Conservation (phyloP, 1,139 yeast species). For the Debaryomyces subglobosus region DNA sequence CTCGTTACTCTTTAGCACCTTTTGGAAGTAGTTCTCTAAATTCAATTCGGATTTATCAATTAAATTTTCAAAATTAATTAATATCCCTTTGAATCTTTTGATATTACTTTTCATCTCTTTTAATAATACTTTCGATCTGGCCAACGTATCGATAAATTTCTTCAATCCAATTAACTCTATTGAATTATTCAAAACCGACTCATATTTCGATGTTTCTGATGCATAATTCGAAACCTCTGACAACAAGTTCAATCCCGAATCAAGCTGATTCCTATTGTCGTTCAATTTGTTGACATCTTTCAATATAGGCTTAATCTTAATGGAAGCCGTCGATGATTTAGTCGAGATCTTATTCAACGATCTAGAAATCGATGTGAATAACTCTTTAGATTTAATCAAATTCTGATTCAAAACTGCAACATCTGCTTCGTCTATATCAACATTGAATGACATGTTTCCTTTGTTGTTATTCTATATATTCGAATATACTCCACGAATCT, state of each 20-base stretch:
- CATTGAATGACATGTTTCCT: slow-evolving; percentile 22
- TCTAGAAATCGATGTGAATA: slow-evolving; percentile 58
- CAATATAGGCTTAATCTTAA: slow-evolving; percentile 71
- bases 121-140: slow-evolving; percentile 35
- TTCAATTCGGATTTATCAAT: slow-evolving; percentile 51
- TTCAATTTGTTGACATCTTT: slow-evolving; percentile 62
- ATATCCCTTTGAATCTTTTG: slow-evolving; percentile 52
- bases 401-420: slow-evolving; percentile 81
- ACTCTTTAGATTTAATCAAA: slow-evolving; percentile 56
- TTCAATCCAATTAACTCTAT: slow-evolving; percentile 43
- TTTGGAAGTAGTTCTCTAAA: slow-evolving; percentile 37
- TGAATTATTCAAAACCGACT: slow-evolving; percentile 41
- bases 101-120: slow-evolving; percentile 41
- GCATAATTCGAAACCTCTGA: slow-evolving; percentile 70
- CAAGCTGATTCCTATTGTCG: slow-evolving; percentile 59
- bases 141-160: slow-evolving; percentile 42
- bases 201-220: slow-evolving; percentile 56
- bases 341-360: slow-evolving; percentile 59
- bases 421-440: slow-evolving; percentile 81
- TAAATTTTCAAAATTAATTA: slow-evolving; percentile 47
- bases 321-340: slow-evolving; percentile 64
- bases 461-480: not conserved
- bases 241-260: slow-evolving; percentile 60
- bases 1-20: slow-evolving; percentile 17
- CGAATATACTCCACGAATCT: not conserved